phyloP scores from a whole-genome alignment of 2,329 filamentous ascomycete species.

The Geosmithia flava region DNA sequence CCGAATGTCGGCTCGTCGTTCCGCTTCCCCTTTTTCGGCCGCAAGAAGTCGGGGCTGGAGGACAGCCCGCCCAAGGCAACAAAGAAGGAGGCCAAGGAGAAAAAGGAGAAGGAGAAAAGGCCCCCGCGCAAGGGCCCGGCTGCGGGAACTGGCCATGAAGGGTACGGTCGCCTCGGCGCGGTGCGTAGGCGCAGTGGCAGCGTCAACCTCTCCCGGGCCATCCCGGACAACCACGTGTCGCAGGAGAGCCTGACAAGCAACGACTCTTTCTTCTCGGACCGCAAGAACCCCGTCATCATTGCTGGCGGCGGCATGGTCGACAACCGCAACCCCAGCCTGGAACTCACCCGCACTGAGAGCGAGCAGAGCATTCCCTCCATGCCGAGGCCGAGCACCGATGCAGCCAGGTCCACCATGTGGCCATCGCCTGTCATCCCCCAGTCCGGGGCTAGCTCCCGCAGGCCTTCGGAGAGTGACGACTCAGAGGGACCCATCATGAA shows the following conservation, averaged over 20 bases:
- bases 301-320: constrained; percentile 50
- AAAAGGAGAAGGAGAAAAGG: constrained; percentile 4
- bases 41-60: constrained; percentile 51
- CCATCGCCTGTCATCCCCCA: constrained; percentile 27
- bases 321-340: constrained; percentile 42
- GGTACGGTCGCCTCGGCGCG: constrained; percentile 56
- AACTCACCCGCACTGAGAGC: constrained; percentile 35
- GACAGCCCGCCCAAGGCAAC: constrained; percentile 13
- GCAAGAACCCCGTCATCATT: constrained; percentile 55
- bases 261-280: constrained; percentile 47
- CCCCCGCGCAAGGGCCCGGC: constrained; percentile 60
- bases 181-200: constrained; percentile 52
- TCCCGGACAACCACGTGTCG: constrained; percentile 27
- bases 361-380: constrained; percentile 28
- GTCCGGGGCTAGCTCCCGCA: constrained; percentile 14
- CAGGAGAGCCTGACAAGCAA: constrained; percentile 36
- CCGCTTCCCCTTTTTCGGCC: constrained; percentile 68
- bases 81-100: constrained; percentile 39
- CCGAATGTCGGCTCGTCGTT: constrained; percentile 42
- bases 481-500: constrained; percentile 32
- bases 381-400: constrained; percentile 28
- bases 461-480: constrained; percentile 44
- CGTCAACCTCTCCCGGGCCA: constrained; percentile 26
- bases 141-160: constrained; percentile 91
- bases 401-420: constrained; percentile 31